phyloP scores from a whole-genome alignment of 805 yeast genomes.

The Suhomyces sp. region DNA sequence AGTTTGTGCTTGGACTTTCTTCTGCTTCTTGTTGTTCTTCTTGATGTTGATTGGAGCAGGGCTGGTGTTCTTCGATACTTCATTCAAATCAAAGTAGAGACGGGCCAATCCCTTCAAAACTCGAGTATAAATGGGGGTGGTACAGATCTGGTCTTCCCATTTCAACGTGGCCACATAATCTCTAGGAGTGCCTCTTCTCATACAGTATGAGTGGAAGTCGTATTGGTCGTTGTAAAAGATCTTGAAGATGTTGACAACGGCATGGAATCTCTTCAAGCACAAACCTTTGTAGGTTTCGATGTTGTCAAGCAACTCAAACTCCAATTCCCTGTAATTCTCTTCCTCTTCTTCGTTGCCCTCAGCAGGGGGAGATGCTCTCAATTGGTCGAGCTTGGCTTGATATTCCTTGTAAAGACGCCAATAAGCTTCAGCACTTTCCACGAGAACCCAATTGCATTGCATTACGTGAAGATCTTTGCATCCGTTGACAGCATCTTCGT shows the following conservation, averaged over 20 bases:
- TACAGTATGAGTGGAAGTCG: constrained; percentile 91
- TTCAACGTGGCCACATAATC: constrained; percentile 70
- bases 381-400: constrained; percentile 15
- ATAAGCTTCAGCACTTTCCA: constrained; percentile 83
- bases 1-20: constrained; percentile 51
- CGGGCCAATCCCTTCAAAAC: constrained; percentile 63
- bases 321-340: constrained; percentile 10
- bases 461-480: constrained; percentile 80
- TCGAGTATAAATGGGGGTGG: constrained; percentile 69
- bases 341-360: constrained; percentile 31
- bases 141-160: constrained; percentile 79
- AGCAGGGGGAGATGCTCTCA: constrained; percentile 13
- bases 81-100: constrained; percentile 47
- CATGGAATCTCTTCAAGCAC: constrained; percentile 73
- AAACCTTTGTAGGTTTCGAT: constrained; percentile 57
- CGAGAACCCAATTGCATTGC: constrained; percentile 89
- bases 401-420: constrained; percentile 48
- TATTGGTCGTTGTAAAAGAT: constrained; percentile 80
- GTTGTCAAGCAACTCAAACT: constrained; percentile 38
- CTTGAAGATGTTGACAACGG: constrained; percentile 63
- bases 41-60: constrained; percentile 15
- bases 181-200: constrained; percentile 86
- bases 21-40: constrained; percentile 46
- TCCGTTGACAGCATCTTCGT: constrained; percentile 79
- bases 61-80: constrained; percentile 21